Evolutionary conservation across 768 basidiomycete species (phyloP), one percentile per base, ranked within the genome.

Genomic region (Mycena rosella): DNA sequence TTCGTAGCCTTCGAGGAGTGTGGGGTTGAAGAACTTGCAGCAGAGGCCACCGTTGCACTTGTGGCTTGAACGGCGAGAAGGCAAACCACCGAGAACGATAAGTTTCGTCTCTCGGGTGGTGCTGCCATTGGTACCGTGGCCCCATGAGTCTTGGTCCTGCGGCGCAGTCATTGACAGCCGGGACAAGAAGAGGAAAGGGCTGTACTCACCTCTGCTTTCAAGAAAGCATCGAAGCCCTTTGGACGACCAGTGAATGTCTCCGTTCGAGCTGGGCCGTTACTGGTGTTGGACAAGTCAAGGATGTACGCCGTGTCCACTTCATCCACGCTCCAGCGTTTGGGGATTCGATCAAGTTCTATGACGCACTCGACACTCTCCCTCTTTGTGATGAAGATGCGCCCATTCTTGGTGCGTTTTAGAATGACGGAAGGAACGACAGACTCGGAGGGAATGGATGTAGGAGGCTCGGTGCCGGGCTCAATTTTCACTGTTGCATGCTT

Each of bases 101-200:
- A 60, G 59, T 11, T 38, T 51, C 1, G 59, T 24, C 1, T 24
- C 24, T 24, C 48, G 48, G 2, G 6, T 11, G 9, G 59, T 29
- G 15, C 59, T 60, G 1, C 59, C 59, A n/a, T 60, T 60, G n/a
- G 34, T 60, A 0, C 59, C 59, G 0, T 17, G 2, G 5, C 59
- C 59, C 47, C 48, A 60, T 2, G 48, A 60, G 18, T 60, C 59
- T 22, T 36, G 47, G 36, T 60, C 47, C 59, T 60, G 38, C 17
- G 13, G 14, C 7, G 24, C 32, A 36, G n/a, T 17, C 24, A 40
- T 3, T 40, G 7, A 26, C 8, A 17, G 13, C n/a, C 5, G 15
- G n/a, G 34, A 55, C 5, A 29, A 34, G n/a, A 18, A 20, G 3
- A 51, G 6, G n/a, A 6, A 20, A n/a, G n/a, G 3, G 30, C 9